Evolutionary conservation across 768 basidiomycete genomes (phyloP).

Genomic region (Tephrocybe sp.): DNA sequence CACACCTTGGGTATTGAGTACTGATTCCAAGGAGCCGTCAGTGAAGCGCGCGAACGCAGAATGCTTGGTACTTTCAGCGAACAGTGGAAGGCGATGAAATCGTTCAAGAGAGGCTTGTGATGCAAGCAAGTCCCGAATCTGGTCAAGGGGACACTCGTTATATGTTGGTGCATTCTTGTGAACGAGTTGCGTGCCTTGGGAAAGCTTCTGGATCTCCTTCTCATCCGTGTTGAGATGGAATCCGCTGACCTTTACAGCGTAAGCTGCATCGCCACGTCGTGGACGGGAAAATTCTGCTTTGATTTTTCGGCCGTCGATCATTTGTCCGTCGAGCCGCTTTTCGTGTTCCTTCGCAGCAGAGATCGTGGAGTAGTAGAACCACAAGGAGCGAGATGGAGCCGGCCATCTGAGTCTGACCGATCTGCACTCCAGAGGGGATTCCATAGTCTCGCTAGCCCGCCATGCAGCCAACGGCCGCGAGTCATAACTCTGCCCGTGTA

Average conservation of each 20-base stretch:
- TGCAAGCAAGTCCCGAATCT: constrained; percentile 34
- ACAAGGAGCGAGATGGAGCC: constrained; percentile 41
- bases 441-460: constrained; percentile 19
- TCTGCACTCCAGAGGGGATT: constrained; percentile 18
- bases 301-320: constrained; percentile 40
- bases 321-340: constrained; percentile 35
- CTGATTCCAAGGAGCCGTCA: constrained; percentile 27
- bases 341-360: constrained; percentile 42
- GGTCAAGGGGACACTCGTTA: constrained; percentile 24
- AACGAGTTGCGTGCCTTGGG: constrained; percentile 24
- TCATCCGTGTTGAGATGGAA: constrained; percentile 36
- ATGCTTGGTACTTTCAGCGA: constrained; percentile 29
- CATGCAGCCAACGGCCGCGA: constrained; percentile 25
- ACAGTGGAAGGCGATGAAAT: constrained; percentile 39
- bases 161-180: constrained; percentile 38
- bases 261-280: constrained; percentile 33
- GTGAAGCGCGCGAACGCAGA: constrained; percentile 44
- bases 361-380: constrained; percentile 45
- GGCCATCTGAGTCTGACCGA: constrained; percentile 46
- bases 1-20: constrained; percentile 25
- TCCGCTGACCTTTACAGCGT: constrained; percentile 43
- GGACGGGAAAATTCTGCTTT: constrained; percentile 38
- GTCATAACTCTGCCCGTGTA: constrained; percentile 31
- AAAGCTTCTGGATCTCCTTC: constrained; percentile 33
- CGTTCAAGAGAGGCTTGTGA: constrained; percentile 35